Evolutionary conservation across 1,139 yeast species (phyloP).

Genomic region (Debaryomyces robertsiae): DNA sequence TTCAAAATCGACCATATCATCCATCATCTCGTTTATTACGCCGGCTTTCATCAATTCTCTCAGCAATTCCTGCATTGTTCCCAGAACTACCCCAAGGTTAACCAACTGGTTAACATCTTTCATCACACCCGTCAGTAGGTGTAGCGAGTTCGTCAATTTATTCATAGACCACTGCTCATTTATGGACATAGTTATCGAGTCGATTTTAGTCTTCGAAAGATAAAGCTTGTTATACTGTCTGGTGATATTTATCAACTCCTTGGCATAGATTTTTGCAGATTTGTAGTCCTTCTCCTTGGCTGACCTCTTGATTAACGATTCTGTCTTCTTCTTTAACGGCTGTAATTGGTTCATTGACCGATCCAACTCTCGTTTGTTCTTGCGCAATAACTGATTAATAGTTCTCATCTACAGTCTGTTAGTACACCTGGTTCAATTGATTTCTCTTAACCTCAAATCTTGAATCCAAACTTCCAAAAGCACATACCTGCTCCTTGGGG

Average conservation of each 20-base stretch:
- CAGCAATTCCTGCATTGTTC: slow-evolving; percentile 84
- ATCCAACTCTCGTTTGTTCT: slow-evolving; percentile 83
- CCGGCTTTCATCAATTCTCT: slow-evolving; percentile 91
- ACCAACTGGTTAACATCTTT: slow-evolving; percentile 82
- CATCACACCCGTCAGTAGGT: slow-evolving; percentile 80
- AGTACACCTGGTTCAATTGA: no score
- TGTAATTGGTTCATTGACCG: slow-evolving; percentile 68
- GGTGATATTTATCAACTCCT: slow-evolving; percentile 74
- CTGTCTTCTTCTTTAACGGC: slow-evolving; percentile 72
- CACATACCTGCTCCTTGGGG: slow-evolving; percentile 79
- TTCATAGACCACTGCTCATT: slow-evolving; percentile 90
- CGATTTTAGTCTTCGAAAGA: slow-evolving; percentile 81
- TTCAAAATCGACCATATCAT: slow-evolving; percentile 77
- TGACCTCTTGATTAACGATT: slow-evolving; percentile 66
- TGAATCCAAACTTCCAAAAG: background rate
- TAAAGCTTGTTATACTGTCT: slow-evolving; percentile 76
- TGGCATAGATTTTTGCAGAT: slow-evolving; percentile 77
- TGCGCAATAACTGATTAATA: slow-evolving; percentile 78
- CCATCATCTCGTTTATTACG: slow-evolving; percentile 92
- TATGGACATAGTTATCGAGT: slow-evolving; percentile 82
- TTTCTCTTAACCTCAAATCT: no score
- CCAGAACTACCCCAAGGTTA: slow-evolving; percentile 75
- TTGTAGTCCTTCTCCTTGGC: slow-evolving; percentile 80
- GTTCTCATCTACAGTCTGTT: slow-evolving; percentile 60
- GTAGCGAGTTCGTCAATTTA: slow-evolving; percentile 81